Base-by-base conservation (phyloP, 169 alveolate genomes). In the Eimeria maxima region DNA sequence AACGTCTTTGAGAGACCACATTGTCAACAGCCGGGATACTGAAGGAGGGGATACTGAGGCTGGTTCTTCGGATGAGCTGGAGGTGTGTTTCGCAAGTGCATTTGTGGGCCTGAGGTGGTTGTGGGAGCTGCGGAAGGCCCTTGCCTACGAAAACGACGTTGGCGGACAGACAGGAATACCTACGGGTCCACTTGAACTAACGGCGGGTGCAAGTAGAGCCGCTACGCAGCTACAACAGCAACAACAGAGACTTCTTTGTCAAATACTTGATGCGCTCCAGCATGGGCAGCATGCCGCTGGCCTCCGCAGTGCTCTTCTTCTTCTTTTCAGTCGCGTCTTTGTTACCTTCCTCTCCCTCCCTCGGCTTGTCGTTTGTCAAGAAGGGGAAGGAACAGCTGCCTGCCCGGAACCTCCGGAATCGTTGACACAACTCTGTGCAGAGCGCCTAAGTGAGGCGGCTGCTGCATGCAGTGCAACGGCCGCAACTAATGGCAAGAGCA, bases 171-270 rank as follows among this genome's bases (percentile, higher is more conserved):
- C 57, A 5, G 76, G 4, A 33, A n/a, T n/a, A 18, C 80, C 93
- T 84, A 27, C 80, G 60, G 42, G 13, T 24, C n/a, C 74, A 11
- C 10, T 84, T 38, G 1, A 57, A 38, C 63, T 84, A 38, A 38
- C 80, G 6, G 29, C 27, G 13, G 60, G 47, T 29, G 93, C 93
- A n/a, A 14, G 38, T 11, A 47, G 78, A 14, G 93, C 93, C 10
- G 93, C 93, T 24, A 78, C n/a, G 24, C 63, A 84, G 76, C 93
- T 84, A 33, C 93, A 84, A 60, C 53, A 53, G 22, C 93, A 84
- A 22, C 93, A 84, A n/a, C 80, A 84, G 42, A 53, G 18, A n/a
- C 80, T 84, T 42, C 78, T 84, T 10, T 60, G 60, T 57, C 93
- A 57, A 20, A 20, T 84, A 8, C 38, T 84, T 33, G 93, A 57